Base-by-base conservation (phyloP, 139 green algal species). In the Tetraselmis chui region DNA sequence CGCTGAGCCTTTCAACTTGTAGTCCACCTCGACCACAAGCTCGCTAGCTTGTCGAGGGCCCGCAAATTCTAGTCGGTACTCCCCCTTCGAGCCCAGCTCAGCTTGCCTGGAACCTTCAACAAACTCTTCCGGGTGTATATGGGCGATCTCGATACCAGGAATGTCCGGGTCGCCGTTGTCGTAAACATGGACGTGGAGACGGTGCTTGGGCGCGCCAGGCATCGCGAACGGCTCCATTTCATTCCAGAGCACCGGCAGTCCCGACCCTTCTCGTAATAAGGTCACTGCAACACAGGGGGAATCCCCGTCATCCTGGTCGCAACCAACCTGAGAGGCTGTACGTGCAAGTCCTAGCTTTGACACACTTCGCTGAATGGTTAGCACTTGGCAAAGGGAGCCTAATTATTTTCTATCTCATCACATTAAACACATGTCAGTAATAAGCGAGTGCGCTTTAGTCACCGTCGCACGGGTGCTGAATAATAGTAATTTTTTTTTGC, bases 51-150 rank as follows among this genome's bases (percentile, higher is more conserved):
- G 45, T n/a, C n/a, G n/a, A 5, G 45, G 45, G 45, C 5, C 5
- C 11, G 5, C 45, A 67, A 67, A 67, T 18, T 5, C 45, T 25
- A 67, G 45, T 25, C 11, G 11, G 45, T 67, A 67, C 45, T 67
- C 45, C 11, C 45, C 45, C 11, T 67, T 67, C 11, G 5, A 5
- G 11, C 45, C 45, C 5, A 67, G 45, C 5, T 5, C 45, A 5
- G 45, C 45, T 18, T 18, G 11, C 11, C 11, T 5, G 11, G 5
- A 18, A 67, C 18, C 45, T 18, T 5, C 45, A 18, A 67, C 18
- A 29, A 80, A 80, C 28, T 80, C 77, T 18, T 80, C 77, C 77
- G 77, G 77, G n/a, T 80, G 77, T 26, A 80, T 27, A 29, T 80
- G 77, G 28, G 28, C 77, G 2, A 80, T 29, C 28, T 80, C 77